Evolutionary conservation across 495 filamentous ascomycete species (phyloP).

Genomic region (Aspergillus bertholletiae): DNA sequence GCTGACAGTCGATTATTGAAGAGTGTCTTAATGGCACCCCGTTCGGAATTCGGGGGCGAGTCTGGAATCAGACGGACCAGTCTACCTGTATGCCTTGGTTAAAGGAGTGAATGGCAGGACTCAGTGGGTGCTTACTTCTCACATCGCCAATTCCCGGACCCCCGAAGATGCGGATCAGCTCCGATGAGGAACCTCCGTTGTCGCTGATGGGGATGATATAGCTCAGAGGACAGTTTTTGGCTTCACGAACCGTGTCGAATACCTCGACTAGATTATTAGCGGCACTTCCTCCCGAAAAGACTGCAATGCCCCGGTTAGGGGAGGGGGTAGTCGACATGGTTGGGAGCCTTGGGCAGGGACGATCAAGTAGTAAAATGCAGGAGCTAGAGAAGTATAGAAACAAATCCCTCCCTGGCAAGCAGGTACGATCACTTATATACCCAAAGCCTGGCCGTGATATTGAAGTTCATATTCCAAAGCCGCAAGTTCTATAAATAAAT

Average conservation of each 20-base stretch:
- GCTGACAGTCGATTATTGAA: conserved; percentile 82
- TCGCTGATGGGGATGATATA: conserved; percentile 94
- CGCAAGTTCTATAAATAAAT: background rate
- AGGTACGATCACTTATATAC: background rate
- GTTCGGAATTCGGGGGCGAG: conserved; percentile 56
- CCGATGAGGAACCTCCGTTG: conserved; percentile 89
- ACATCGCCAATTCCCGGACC: conserved; percentile 92
- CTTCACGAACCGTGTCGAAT: conserved; percentile 70
- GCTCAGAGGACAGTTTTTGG: conserved; percentile 64
- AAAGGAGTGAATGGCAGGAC: conserved; percentile 1
- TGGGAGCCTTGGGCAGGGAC: background rate
- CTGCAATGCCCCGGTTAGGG: conserved; percentile 60
- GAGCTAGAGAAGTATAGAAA: too few species aligned
- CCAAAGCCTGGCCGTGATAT: background rate
- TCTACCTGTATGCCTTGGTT: conserved; percentile 52
- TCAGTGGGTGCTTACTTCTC: conserved; percentile 58
- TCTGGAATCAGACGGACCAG: conserved; percentile 86
- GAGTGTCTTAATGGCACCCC: conserved; percentile 67
- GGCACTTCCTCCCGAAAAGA: conserved; percentile 86
- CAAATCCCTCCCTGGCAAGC: background rate
- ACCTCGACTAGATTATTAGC: conserved; percentile 93
- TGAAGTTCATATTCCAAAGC: background rate
- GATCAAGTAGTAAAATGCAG: background rate
- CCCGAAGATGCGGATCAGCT: conserved; percentile 88
- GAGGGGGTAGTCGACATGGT: conserved; percentile 12